phyloP scores from a whole-genome alignment of 768 basidiomycete species.

The Calocybe indica region DNA sequence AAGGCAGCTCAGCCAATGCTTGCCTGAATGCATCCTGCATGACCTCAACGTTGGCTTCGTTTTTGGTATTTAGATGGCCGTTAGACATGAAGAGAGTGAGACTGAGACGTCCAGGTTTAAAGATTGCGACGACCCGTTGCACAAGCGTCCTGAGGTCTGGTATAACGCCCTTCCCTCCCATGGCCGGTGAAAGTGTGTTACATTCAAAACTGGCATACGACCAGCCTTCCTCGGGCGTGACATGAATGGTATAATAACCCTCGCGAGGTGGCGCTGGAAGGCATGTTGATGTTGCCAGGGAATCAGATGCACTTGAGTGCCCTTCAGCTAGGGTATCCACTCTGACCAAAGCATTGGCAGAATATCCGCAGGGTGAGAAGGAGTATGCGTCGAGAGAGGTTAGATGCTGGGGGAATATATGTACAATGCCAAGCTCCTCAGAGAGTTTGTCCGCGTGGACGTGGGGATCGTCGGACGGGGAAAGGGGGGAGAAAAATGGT shows the following conservation, averaged over 20 bases:
- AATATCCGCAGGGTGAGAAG: conserved; percentile 95
- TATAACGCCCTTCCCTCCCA: conserved; percentile 21
- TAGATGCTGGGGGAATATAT: conserved; percentile 72
- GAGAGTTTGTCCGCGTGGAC: conserved; percentile 60
- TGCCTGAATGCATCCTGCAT: conserved; percentile 69
- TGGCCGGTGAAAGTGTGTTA: conserved; percentile 67
- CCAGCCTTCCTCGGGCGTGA: conserved; percentile 97
- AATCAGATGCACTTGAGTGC: conserved; percentile 13
- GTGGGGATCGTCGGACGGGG: conserved; percentile 24
- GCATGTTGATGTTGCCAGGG: too few species aligned
- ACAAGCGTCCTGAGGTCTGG: conserved; percentile 81
- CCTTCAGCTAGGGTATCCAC: conserved; percentile 4
- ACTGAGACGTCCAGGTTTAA: conserved; percentile 80
- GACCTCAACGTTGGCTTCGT: conserved; percentile 56
- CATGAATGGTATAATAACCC: conserved; percentile 97
- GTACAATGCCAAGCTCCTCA: conserved; percentile 66
- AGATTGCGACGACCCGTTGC: conserved; percentile 86
- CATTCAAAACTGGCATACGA: conserved; percentile 99
- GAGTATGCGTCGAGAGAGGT: conserved; percentile 90
- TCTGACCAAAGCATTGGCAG: conserved; percentile 82
- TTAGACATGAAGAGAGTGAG: conserved; percentile 90
- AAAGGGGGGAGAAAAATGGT: conserved; percentile 59
- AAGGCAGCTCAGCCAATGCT: conserved; percentile 42
- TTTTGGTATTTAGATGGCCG: conserved; percentile 39
- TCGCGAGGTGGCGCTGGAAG: conserved; percentile 39